A percentile compares a stretch with the other conserved stretches of the same genome.
Evolutionary conservation across 106 monocot species (phyloP).

Genomic region (Hemerocallis citrina): DNA sequence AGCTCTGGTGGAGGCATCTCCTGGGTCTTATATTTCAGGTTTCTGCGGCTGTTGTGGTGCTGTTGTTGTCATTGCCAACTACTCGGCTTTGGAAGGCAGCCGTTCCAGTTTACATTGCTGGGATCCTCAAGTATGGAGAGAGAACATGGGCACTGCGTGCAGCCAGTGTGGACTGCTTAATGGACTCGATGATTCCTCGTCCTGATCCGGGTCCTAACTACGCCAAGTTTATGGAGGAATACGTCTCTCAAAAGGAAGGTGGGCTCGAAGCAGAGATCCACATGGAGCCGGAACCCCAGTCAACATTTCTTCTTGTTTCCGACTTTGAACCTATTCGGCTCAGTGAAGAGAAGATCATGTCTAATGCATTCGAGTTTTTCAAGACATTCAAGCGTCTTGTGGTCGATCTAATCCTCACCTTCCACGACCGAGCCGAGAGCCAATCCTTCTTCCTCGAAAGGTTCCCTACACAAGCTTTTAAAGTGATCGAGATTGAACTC

Average conservation of each 20-base stretch:
- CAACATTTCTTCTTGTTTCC: neutral
- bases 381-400: slow-evolving; percentile 28
- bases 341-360: neutral
- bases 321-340: neutral
- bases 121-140: slow-evolving; percentile 31
- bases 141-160: slow-evolving; percentile 6
- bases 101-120: slow-evolving; percentile 12
- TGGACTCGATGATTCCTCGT: slow-evolving; percentile 13
- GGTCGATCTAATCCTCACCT: slow-evolving; percentile 27
- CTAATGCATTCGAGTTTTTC: slow-evolving; percentile 19
- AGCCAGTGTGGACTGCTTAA: slow-evolving; percentile 29
- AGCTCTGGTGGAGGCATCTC: slow-evolving; percentile 26
- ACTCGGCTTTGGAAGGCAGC: slow-evolving; percentile 6
- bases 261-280: slow-evolving; percentile 13
- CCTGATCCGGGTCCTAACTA: slow-evolving; percentile 27
- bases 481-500: slow-evolving; percentile 31
- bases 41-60: slow-evolving; percentile 1
- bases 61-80: slow-evolving; percentile 1
- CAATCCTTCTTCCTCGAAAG: slow-evolving; percentile 14
- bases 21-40: slow-evolving; percentile 11
- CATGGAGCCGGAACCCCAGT: slow-evolving; percentile 4
- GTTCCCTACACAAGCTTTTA: slow-evolving; percentile 1
- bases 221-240: slow-evolving; percentile 32
- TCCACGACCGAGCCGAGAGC: slow-evolving; percentile 22
- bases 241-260: neutral